Conservation (phyloP, 345 rosid species). For the Kernera saxatilis region DNA sequence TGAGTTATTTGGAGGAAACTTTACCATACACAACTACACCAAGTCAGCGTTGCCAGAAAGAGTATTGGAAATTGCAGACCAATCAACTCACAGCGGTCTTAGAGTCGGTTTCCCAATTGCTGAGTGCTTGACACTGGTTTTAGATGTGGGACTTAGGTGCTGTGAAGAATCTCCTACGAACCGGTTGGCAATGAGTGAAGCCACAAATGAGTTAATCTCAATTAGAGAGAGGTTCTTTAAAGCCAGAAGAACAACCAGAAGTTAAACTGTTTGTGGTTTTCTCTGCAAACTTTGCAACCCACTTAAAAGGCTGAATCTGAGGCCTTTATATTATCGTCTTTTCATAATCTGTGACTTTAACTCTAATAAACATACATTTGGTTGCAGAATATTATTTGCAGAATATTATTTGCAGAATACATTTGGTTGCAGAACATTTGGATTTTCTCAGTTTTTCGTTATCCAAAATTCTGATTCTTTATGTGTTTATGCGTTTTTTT, state of each 20-base stretch:
- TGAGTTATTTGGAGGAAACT: constrained; percentile 8
- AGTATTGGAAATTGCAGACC: background rate
- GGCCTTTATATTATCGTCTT: too few relatives aligned
- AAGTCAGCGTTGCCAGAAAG: constrained; percentile 8
- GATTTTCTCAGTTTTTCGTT: too few relatives aligned
- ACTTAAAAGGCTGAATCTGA: too few relatives aligned
- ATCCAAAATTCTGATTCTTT: too few relatives aligned
- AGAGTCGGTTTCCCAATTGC: background rate
- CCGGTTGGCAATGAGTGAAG: constrained; percentile 2
- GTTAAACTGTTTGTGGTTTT: background rate
- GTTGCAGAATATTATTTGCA: too few relatives aligned
- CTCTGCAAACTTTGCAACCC: background rate
- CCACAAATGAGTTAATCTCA: background rate
- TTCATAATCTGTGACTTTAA: too few relatives aligned
- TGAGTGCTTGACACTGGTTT: background rate
- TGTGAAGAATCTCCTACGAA: constrained; percentile 13
- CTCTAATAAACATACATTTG: too few relatives aligned
- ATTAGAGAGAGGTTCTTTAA: background rate
- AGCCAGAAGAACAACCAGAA: background rate
- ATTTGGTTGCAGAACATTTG: too few relatives aligned
- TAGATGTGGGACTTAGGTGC: constrained; percentile 21
- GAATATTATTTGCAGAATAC: too few relatives aligned
- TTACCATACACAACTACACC: constrained; percentile 3
- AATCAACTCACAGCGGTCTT: background rate
- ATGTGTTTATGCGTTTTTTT: too few relatives aligned